Base-by-base conservation (phyloP, 257 asterid genomes). In the Solanum tarijense region DNA sequence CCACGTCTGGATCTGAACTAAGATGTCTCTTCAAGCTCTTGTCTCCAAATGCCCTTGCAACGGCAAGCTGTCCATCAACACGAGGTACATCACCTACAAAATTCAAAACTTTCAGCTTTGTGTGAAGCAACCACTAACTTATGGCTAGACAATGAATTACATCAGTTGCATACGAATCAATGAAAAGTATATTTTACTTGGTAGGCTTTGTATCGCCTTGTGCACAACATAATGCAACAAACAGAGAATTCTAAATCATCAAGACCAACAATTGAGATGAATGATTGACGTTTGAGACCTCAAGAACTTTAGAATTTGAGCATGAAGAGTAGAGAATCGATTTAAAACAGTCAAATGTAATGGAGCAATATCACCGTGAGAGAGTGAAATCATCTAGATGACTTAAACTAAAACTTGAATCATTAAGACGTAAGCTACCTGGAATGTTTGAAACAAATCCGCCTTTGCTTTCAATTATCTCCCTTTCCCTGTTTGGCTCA, bases 41-140 rank as follows among this genome's bases (percentile, higher is more conserved):
- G 92, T 96, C 98, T 18, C 99, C 99, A 75, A 96, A 96, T 76
- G 99, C 98, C 90, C 99, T 92, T 1, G 98, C 99, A 86, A 96
- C 98, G 20, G 98, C 98, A 72, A 96, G 92, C 90, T 94, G 98
- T 14, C 98, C 98, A 89, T 96, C 99, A 55, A 96, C 99, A 71
- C 98, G 94, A 84, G 99, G 98, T 83, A 96, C 99, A 55, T 96
- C 98, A 23, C 99, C 99, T 96, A 83, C 16, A 38, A 8, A 88
- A 71, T 43, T 20, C 78, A 7, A 62, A 58, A 58, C 74, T 9
- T 81, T 88, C 87, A 84, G 71, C 78, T n/a, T 55, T 20, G 10
- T 68, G 60, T 32, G 62, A 65, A 88, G 36, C 34, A 34, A 7
- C 14, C 84, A 7, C 66, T 1, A 43, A 43, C 25, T 41, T 43